Evolutionary conservation across 2,329 filamentous ascomycete species (phyloP).

Genomic region (Penicillium occitanis): DNA sequence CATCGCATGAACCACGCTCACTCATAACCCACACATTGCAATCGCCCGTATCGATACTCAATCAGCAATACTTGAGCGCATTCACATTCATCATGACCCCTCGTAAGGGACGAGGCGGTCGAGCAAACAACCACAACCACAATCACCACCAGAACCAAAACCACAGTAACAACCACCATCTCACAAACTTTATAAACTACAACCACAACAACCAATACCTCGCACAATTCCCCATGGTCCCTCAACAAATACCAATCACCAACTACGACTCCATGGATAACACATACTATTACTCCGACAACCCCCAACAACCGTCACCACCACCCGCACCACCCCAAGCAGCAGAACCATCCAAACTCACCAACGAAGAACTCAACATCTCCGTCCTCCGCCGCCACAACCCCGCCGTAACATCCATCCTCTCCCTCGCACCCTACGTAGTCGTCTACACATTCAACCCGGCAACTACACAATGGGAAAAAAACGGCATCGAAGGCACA

Average conservation of each 20-base stretch:
- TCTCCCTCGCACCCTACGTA: slow-evolving; percentile 79
- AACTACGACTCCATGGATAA: slow-evolving; percentile 67
- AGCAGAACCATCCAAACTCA: slow-evolving; percentile 47
- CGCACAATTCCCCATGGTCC: slow-evolving; percentile 12
- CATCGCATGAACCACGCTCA: neutral
- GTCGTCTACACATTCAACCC: slow-evolving; percentile 79
- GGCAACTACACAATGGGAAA: slow-evolving; percentile 71
- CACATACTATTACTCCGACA: slow-evolving; percentile 49
- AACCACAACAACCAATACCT: slow-evolving; percentile 19
- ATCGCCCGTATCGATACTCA: neutral
- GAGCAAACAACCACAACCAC: slow-evolving; percentile 33
- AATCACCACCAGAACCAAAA: slow-evolving; percentile 26
- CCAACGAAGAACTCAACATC: slow-evolving; percentile 85
- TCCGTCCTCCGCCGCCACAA: slow-evolving; percentile 79
- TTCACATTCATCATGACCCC: slow-evolving; percentile 30
- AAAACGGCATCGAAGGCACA: slow-evolving; percentile 79
- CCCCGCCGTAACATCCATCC: slow-evolving; percentile 69
- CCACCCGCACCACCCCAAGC: slow-evolving; percentile 10
- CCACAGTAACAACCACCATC: slow-evolving; percentile 23
- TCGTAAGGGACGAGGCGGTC: slow-evolving; percentile 33
- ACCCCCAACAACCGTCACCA: slow-evolving; percentile 26
- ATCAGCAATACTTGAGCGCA: neutral
- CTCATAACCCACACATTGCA: neutral
- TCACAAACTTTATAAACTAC: slow-evolving; percentile 21
- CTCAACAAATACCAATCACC: slow-evolving; percentile 30